These are phyloP conservation scores for Rhypophila decipiens DNA, from an alignment of 495 filamentous ascomycete genomes.

Conservation along the genomic window DNA sequence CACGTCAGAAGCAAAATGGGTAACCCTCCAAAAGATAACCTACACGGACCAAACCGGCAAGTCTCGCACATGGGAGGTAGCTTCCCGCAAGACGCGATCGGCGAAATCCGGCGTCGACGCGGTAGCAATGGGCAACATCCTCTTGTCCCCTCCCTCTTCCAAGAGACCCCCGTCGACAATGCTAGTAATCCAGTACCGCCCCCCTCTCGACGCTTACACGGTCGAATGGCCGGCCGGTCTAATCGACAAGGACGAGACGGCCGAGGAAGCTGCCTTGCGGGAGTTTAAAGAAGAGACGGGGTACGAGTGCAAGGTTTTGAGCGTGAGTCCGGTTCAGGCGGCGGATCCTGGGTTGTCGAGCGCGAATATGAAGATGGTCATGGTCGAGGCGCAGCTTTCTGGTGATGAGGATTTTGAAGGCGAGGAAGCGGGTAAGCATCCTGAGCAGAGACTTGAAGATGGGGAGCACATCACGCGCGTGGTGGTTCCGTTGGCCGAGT, in stretches of 20 bases:
- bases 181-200: slow-evolving; percentile 60
- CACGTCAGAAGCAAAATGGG: slow-evolving; percentile 43
- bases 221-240: slow-evolving; percentile 83
- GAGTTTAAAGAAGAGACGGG: slow-evolving; percentile 91
- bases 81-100: slow-evolving; percentile 46
- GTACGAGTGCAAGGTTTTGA: slow-evolving; percentile 43
- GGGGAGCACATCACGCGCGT: slow-evolving; percentile 82
- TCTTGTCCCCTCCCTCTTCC: slow-evolving; percentile 44
- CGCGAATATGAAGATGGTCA: slow-evolving; percentile 74
- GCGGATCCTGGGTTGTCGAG: slow-evolving; percentile 67
- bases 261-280: slow-evolving; percentile 71
- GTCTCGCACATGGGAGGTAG: slow-evolving; percentile 47
- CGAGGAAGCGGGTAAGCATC: slow-evolving; percentile 50
- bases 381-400: slow-evolving; percentile 64
- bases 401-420: slow-evolving; percentile 50
- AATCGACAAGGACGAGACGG: slow-evolving; percentile 70
- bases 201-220: slow-evolving; percentile 67
- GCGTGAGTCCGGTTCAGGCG: slow-evolving; percentile 29
- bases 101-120: slow-evolving; percentile 43
- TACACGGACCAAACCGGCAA: slow-evolving; percentile 47
- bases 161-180: slow-evolving; percentile 42
- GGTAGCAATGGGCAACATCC: slow-evolving; percentile 49
- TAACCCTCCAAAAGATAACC: slow-evolving; percentile 43
- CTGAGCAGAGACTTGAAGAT: slow-evolving; percentile 68
- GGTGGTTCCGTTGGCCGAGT: slow-evolving; percentile 56